A percentile compares a stretch with the other conserved stretches of the same genome.
Evolutionary conservation across 2,329 filamentous ascomycete species (phyloP).

Genomic region (Colletotrichum shisoi): DNA sequence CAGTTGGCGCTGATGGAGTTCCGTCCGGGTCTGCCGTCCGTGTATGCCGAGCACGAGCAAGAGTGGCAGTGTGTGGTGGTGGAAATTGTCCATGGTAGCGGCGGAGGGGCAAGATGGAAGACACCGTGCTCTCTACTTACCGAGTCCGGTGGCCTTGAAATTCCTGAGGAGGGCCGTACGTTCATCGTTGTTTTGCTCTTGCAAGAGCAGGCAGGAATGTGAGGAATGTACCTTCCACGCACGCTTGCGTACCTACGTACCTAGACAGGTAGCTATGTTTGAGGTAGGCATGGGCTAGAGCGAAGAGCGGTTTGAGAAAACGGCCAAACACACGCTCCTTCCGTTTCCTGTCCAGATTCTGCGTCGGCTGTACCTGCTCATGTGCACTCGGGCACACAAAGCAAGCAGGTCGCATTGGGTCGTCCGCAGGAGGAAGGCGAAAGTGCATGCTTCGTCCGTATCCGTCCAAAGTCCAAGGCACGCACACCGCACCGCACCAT

Average conservation of each 20-base stretch:
- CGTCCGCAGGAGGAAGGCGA: not conserved
- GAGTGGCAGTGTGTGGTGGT: conserved; percentile 1
- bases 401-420: conserved; percentile 22
- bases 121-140: not conserved
- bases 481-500: not conserved
- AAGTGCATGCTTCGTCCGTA: not conserved
- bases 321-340: not conserved
- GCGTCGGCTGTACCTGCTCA: conserved; percentile 24
- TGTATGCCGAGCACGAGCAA: conserved; percentile 3
- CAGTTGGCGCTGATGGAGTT: conserved; percentile 3
- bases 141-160: no score
- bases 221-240: not conserved
- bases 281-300: not conserved
- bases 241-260: not conserved
- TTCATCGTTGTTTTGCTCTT: not conserved
- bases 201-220: not conserved
- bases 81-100: conserved; percentile 1
- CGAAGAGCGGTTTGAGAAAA: not conserved
- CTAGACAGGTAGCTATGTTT: no score
- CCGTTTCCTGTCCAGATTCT: not conserved
- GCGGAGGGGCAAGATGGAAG: not conserved
- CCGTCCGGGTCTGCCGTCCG: conserved; percentile 11
- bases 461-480: not conserved
- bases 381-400: conserved; percentile 24
- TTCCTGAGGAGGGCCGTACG: not conserved